phyloP scores from a whole-genome alignment of 208 protist species.

The Sergeia podlipaevii region DNA sequence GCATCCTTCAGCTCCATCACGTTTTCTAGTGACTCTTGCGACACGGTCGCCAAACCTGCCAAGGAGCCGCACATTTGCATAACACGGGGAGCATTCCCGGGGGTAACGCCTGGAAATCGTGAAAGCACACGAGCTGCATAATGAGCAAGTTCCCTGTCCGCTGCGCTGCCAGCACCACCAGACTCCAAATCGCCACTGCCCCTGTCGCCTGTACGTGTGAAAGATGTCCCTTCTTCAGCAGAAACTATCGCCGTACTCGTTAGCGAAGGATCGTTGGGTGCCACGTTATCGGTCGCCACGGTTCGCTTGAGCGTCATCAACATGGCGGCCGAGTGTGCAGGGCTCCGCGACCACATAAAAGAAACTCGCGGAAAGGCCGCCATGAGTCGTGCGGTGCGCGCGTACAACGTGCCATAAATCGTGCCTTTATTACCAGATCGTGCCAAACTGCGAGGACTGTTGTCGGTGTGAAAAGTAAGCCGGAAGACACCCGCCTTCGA shows the following conservation, averaged over 20 bases:
- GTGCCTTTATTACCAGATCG: background rate
- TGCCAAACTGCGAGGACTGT: background rate
- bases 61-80: conserved; percentile 77
- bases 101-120: conserved; percentile 70
- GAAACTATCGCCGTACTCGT: conserved; percentile 30
- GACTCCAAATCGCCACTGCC: conserved; percentile 9
- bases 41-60: conserved; percentile 67
- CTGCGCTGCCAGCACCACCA: conserved; percentile 13
- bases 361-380: conserved; percentile 53
- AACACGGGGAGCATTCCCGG: conserved; percentile 42
- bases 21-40: conserved; percentile 34
- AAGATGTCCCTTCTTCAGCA: no score
- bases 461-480: conserved; percentile 16
- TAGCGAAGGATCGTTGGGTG: conserved; percentile 56
- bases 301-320: conserved; percentile 60
- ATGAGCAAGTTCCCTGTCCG: conserved; percentile 33
- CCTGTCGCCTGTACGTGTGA: no score
- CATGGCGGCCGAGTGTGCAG: conserved; percentile 67
- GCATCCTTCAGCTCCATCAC: conserved; percentile 51
- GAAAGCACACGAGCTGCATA: conserved; percentile 72
- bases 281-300: conserved; percentile 42
- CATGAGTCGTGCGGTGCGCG: conserved; percentile 52
- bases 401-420: conserved; percentile 24
- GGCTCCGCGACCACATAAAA: conserved; percentile 71
- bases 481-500: conserved; percentile 51